phyloP scores from a whole-genome alignment of 2,329 filamentous ascomycete genomes.

The Fusarium piperis region DNA sequence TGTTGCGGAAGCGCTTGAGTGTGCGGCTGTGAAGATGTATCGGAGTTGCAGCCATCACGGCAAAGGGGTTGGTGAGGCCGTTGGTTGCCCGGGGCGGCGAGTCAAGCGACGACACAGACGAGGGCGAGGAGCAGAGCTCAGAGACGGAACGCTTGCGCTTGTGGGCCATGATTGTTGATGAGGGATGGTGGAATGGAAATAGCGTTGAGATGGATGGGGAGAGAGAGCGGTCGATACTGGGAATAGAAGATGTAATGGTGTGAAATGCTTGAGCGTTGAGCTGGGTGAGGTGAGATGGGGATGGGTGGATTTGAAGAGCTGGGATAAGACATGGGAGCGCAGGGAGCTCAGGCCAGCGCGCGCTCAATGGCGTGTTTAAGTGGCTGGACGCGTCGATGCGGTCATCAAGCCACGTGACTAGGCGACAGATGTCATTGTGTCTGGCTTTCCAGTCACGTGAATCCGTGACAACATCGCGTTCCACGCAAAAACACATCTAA shows the following conservation, averaged over 20 bases:
- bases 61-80: constrained; percentile 44
- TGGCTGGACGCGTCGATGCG: constrained; percentile 13
- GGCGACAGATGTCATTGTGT: too few species aligned
- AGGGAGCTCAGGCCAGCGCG: not conserved
- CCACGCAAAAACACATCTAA: too few species aligned
- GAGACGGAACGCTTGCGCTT: constrained; percentile 73
- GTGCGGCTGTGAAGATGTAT: constrained; percentile 65
- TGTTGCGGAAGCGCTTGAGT: constrained; percentile 68
- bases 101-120: constrained; percentile 55
- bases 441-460: too few species aligned
- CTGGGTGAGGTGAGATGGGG: constrained; percentile 20
- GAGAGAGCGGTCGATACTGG: not conserved
- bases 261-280: not conserved
- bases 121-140: constrained; percentile 61
- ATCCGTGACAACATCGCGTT: too few species aligned
- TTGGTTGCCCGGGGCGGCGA: constrained; percentile 46
- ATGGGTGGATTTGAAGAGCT: not conserved
- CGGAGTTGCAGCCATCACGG: constrained; percentile 48
- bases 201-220: not conserved
- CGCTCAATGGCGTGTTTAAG: not conserved
- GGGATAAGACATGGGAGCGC: not conserved
- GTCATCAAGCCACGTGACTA: too few species aligned
- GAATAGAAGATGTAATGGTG: not conserved
- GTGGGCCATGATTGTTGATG: constrained; percentile 50
- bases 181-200: not conserved